Base-by-base conservation (phyloP, 164 flowering plant species). In the Pachysandra terminalis region DNA sequence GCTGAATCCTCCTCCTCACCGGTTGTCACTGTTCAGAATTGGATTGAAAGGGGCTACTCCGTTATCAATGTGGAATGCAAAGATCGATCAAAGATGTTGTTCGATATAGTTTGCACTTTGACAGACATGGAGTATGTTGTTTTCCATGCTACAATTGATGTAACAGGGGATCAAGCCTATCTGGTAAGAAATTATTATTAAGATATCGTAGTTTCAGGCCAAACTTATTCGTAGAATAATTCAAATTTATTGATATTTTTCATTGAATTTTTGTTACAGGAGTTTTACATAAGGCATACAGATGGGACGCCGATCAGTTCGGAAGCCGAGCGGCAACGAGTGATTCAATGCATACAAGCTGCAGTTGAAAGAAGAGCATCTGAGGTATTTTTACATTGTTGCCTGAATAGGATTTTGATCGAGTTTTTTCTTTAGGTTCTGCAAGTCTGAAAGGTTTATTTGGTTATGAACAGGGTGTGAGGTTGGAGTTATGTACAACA, bases 241-340 rank as follows among this genome's bases (percentile, higher is more conserved):
- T 23, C 19, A 22, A 69, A 9, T 9, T 17, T n/a, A 14, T 27
- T 66, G 8, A 56, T 27, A 57, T 40, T 26, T 25, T 66, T 63
- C 63, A 7, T 48, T 45, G 24, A 23, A 56, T 51, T 59, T 68
- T n/a, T 27, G 15, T 41, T 81, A 64, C 64, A 94, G 98, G 97
- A 95, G 68, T 91, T 80, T 70, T 95, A 87, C 68, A 87, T 95
- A 26, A 80, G 93, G 70, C 98, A 95, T 68, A 77, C 85, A 7
- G 97, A 94, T 79, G 98, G 98, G 14, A 73, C 81, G 19, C 93
- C 97, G 22, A 81, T 90, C 41, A 83, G 86, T 66, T 90, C 98
- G 25, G 97, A 91, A 65, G 88, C 86, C n/a, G 88, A 85, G 53
- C 67, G 78, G 61, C 82, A 76, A 48, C 78, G 86, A 3, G 86